phyloP scores from a whole-genome alignment of 2,329 filamentous ascomycete species.

The Aureobasidium sp. region DNA sequence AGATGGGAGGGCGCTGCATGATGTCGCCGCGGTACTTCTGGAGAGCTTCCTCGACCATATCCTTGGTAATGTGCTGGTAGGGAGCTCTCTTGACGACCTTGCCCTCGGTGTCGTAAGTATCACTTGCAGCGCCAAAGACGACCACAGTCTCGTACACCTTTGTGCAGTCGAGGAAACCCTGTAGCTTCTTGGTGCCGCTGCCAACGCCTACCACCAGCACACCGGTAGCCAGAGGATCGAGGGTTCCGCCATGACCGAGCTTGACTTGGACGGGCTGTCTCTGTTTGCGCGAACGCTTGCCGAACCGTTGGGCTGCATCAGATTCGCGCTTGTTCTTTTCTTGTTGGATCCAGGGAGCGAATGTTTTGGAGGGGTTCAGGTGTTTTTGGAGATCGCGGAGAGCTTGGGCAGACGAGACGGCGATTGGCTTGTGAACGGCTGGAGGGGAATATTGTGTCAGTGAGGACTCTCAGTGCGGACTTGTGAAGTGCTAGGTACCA shows the following conservation, averaged over 20 bases:
- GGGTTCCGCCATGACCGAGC: slow-evolving; percentile 90
- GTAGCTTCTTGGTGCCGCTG: slow-evolving; percentile 74
- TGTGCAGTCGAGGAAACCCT: slow-evolving; percentile 73
- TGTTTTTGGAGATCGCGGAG: slow-evolving; percentile 77
- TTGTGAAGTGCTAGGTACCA: slow-evolving; percentile 33
- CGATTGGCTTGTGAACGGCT: slow-evolving; percentile 91
- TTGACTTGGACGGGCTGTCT: slow-evolving; percentile 65
- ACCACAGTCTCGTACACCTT: slow-evolving; percentile 89
- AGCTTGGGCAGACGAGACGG: slow-evolving; percentile 80
- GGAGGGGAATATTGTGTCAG: slow-evolving; percentile 13
- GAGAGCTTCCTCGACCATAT: slow-evolving; percentile 69
- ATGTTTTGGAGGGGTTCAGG: slow-evolving; percentile 74
- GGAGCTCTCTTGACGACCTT: slow-evolving; percentile 68
- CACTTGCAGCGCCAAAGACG: slow-evolving; percentile 84
- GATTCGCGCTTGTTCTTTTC: slow-evolving; percentile 49
- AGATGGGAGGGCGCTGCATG: slow-evolving; percentile 85
- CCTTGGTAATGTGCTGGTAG: slow-evolving; percentile 74
- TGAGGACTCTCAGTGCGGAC: not conserved
- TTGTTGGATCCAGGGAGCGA: slow-evolving; percentile 65
- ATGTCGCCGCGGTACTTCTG: slow-evolving; percentile 70
- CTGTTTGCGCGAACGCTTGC: slow-evolving; percentile 47
- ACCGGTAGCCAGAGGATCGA: slow-evolving; percentile 89
- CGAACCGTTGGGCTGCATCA: slow-evolving; percentile 52
- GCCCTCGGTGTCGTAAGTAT: slow-evolving; percentile 82
- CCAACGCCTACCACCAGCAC: slow-evolving; percentile 86